Percentiles rank a stretch among this genome's conserved stretches.
Evolutionary conservation across 2,329 filamentous ascomycete genomes (phyloP).

Genomic region (Colletotrichum eremochloae): DNA sequence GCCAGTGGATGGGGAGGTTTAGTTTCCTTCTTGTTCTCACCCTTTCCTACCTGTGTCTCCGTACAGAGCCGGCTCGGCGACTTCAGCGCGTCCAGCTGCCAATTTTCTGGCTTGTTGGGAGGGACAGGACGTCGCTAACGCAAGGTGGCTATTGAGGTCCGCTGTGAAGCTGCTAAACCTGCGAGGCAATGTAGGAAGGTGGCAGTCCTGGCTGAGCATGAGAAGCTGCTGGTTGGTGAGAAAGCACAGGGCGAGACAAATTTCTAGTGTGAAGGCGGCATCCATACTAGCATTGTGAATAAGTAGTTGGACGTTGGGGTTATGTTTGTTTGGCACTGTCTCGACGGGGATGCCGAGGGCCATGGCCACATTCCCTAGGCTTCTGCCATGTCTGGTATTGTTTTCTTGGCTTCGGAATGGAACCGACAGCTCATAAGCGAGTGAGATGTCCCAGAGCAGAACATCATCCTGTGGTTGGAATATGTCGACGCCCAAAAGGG

Average conservation of each 20-base stretch:
- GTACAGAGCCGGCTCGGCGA: too few species aligned
- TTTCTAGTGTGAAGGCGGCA: not conserved
- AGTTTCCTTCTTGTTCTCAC: too few species aligned
- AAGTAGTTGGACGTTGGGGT: not conserved
- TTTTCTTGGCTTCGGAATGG: not conserved
- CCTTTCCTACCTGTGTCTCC: too few species aligned
- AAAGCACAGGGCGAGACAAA: not conserved
- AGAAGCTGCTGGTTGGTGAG: not conserved
- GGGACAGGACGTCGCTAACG: too few species aligned
- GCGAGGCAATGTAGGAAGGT: too few species aligned
- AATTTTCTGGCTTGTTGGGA: too few species aligned
- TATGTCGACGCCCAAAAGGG: not conserved
- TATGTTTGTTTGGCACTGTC: not conserved
- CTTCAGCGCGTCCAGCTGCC: too few species aligned
- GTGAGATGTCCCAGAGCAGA: not conserved
- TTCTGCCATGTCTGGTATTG: not conserved
- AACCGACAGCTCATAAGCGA: not conserved
- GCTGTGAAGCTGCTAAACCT: too few species aligned
- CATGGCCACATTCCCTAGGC: too few species aligned
- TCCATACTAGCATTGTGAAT: not conserved
- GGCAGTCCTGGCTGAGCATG: too few species aligned
- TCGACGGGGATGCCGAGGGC: not conserved
- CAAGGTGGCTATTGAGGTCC: too few species aligned
- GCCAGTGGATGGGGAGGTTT: too few species aligned
- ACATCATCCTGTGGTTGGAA: not conserved